Evolutionary conservation across 352 stramenopile genomes (phyloP).

Genomic region (Globisporangium canariense): DNA sequence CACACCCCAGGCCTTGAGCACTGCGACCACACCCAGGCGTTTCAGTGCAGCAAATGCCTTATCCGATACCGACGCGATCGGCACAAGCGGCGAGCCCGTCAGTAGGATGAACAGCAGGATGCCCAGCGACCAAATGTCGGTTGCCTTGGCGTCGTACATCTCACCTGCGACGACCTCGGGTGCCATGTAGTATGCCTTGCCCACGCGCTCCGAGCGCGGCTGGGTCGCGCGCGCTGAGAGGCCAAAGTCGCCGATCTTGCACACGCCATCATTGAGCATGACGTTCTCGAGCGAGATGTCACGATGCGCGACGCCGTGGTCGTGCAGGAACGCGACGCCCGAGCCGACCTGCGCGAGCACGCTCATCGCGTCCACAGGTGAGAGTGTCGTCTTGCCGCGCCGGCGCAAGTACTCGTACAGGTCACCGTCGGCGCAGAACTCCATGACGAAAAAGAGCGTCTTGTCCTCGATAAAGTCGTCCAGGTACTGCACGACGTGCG

Average conservation of each 20-base stretch:
- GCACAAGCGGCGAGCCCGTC: conserved; percentile 42
- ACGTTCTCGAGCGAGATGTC: conserved; percentile 49
- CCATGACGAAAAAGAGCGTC: conserved; percentile 12
- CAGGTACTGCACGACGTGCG: conserved; percentile 41
- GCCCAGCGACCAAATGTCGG: conserved; percentile 63
- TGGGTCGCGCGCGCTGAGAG: conserved; percentile 34
- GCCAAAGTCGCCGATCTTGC: conserved; percentile 48
- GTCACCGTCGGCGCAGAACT: conserved; percentile 1
- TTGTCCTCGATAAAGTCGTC: conserved; percentile 40
- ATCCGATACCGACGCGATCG: conserved; percentile 31
- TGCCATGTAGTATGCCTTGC: conserved; percentile 59
- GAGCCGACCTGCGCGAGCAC: conserved; percentile 27
- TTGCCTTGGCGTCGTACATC: conserved; percentile 36
- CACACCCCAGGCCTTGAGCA: conserved; percentile 32
- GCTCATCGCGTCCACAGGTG: conserved; percentile 19
- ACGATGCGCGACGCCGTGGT: conserved; percentile 30
- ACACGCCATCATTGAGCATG: conserved; percentile 30
- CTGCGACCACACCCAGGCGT: conserved; percentile 23
- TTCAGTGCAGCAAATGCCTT: conserved; percentile 37
- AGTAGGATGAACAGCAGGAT: conserved; percentile 65
- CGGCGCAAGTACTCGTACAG: conserved; percentile 23
- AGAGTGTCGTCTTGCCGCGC: conserved; percentile 17
- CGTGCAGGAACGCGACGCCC: conserved; percentile 31
- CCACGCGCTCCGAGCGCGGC: conserved; percentile 28
- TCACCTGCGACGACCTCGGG: conserved; percentile 36